These are phyloP conservation scores for Lentinula sp. DNA, from an alignment of 768 basidiomycete genomes.

Conservation along the genomic window DNA sequence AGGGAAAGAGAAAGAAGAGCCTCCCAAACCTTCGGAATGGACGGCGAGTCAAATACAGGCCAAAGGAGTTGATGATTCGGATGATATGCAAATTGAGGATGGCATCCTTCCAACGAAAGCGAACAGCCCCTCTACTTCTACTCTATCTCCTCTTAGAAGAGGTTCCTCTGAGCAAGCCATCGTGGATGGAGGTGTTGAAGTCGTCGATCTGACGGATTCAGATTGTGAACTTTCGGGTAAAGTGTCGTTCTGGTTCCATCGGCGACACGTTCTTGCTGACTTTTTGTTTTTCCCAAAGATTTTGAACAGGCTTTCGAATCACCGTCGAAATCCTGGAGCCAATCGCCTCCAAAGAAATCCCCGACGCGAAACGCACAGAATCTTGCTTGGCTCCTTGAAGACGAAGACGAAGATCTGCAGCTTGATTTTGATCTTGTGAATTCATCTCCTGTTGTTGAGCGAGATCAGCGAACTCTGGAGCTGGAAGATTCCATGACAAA, in stretches of 20 bases:
- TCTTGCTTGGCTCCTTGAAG: constrained; percentile 62
- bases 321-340: background rate
- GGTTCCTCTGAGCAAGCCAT: background rate
- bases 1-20: constrained; percentile 11
- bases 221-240: constrained; percentile 13
- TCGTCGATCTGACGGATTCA: constrained; percentile 12
- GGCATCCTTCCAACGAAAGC: constrained; percentile 22
- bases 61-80: constrained; percentile 44
- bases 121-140: background rate
- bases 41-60: constrained; percentile 36
- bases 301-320: constrained; percentile 4
- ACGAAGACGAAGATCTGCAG: constrained; percentile 50
- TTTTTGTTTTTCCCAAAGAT: background rate
- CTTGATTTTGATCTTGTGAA: constrained; percentile 41
- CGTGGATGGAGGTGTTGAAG: constrained; percentile 3
- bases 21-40: constrained; percentile 10
- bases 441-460: constrained; percentile 35
- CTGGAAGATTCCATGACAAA: background rate
- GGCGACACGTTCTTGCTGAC: background rate
- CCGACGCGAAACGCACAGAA: constrained; percentile 17
- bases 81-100: constrained; percentile 49
- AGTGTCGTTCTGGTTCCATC: background rate
- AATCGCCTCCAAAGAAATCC: background rate
- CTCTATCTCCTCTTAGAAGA: background rate
- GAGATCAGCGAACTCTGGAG: background rate